Evolutionary conservation across 1,284 basidiomycete genomes (phyloP).

Genomic region (Austroboletus niveus): DNA sequence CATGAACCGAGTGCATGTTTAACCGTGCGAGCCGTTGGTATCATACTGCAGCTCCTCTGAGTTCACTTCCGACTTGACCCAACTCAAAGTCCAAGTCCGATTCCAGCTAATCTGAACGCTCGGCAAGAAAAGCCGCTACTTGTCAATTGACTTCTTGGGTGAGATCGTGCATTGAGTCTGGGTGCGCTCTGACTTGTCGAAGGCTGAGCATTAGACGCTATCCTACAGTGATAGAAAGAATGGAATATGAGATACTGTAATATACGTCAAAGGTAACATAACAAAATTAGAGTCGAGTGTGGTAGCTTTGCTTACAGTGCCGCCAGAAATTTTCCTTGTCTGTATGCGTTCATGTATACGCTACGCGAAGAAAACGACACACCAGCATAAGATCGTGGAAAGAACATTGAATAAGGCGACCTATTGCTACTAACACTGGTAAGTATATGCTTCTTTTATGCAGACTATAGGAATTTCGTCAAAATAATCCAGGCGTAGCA

Average conservation of each 20-base stretch:
- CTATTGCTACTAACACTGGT: constrained; percentile 1
- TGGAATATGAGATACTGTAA: neutral
- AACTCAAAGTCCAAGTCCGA: neutral
- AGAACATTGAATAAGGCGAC: constrained; percentile 14
- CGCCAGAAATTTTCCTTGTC: neutral
- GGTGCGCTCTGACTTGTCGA: neutral
- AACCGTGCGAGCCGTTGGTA: neutral
- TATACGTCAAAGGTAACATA: neutral
- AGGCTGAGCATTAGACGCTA: constrained; percentile 5
- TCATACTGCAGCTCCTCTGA: neutral
- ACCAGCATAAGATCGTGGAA: constrained; percentile 18
- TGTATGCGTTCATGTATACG: neutral
- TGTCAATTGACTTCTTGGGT: constrained; percentile 2
- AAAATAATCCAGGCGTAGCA: too few species aligned
- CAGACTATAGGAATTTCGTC: too few species aligned
- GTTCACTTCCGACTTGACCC: neutral
- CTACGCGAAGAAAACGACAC: neutral
- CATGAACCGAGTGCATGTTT: neutral
- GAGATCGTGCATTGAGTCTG: neutral
- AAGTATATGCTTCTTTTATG: too few species aligned
- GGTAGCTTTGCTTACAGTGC: neutral
- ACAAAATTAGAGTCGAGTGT: neutral
- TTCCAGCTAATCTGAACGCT: neutral
- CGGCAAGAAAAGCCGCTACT: neutral
- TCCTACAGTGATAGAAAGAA: neutral